Base-by-base conservation (phyloP, 1,139 yeast species). In the Candida sanyaensis region DNA sequence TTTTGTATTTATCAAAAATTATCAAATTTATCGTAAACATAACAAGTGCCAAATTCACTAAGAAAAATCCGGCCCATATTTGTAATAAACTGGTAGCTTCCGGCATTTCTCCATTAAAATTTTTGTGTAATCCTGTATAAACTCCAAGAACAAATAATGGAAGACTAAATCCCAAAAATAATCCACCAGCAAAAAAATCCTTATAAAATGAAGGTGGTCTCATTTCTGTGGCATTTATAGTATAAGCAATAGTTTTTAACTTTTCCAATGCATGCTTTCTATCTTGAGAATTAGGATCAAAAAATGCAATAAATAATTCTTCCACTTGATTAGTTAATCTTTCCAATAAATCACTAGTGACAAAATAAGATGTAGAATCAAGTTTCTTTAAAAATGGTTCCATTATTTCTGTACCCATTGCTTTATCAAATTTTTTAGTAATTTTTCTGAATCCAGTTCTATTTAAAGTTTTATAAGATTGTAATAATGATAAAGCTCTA, bases 21-120 rank as follows among this genome's bases (percentile, higher is more conserved):
- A 75, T 69, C 62, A 95, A 81, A 62, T 88, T 84, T 36, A 88
- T 51, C 8, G 85, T 84, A 62, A 92, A 85, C 10, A 90, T 66
- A 17, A 86, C 58, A 11, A 84, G 68, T 59, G 86, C 77, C 13
- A 91, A 57, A 39, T 79, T 72, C 5, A 86, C 65, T 48, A 91
- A 61, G 55, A 91, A 81, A 63, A 90, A 90, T 1, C 98, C 98
- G 5, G 86, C 97, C 96, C 97, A 93, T 4, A 93, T 77, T 59
- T 95, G 98, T 42, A 93, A 66, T 49, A 92, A 62, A 50, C 68
- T 85, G 42, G 67, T 69, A 0, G 84, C 88, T 52, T 80, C 84
- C 1, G 81, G 80, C 12, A 80, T 61, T 2, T 65, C 62, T 1
- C 65, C 64, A 36, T 58, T 58, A 7, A 77, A 38, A 0, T 82